Evolutionary conservation across 148 eudicot species (phyloP).

Genomic region (Rhododendron griersonianum): DNA sequence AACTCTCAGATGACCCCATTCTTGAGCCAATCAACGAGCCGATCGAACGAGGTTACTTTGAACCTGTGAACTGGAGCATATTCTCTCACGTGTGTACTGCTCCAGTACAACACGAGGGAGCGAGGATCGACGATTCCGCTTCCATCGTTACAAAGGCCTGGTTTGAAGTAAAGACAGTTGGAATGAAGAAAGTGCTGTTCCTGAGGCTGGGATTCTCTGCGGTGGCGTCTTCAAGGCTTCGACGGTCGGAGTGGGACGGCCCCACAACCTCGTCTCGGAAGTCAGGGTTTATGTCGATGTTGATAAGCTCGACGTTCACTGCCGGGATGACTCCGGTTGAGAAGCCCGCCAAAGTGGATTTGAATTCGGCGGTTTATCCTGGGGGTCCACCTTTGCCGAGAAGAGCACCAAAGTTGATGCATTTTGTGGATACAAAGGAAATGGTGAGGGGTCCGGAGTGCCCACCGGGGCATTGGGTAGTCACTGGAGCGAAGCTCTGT

Average conservation of each 20-base stretch:
- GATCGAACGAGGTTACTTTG: slow-evolving; percentile 48
- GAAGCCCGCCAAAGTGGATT: slow-evolving; percentile 57
- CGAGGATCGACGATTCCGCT: slow-evolving; percentile 48
- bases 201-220: slow-evolving; percentile 71
- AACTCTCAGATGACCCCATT: slow-evolving; percentile 51
- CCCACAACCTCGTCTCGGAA: slow-evolving; percentile 55
- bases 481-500: slow-evolving; percentile 81
- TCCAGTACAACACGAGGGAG: slow-evolving; percentile 52
- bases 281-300: slow-evolving; percentile 73
- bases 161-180: slow-evolving; percentile 75
- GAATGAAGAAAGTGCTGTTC: slow-evolving; percentile 79
- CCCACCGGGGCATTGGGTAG: slow-evolving; percentile 88
- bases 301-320: slow-evolving; percentile 82
- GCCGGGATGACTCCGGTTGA: slow-evolving; percentile 29
- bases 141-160: slow-evolving; percentile 81
- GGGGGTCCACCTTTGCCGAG: slow-evolving; percentile 71
- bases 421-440: slow-evolving; percentile 71
- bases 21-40: slow-evolving; percentile 40
- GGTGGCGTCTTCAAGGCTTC: slow-evolving; percentile 60
- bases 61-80: slow-evolving; percentile 85
- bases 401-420: slow-evolving; percentile 52
- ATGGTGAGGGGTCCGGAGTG: slow-evolving; percentile 86
- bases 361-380: slow-evolving; percentile 85
- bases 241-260: slow-evolving; percentile 82
- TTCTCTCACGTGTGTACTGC: slow-evolving; percentile 93